A percentile compares a stretch with the other conserved stretches of the same genome.
Conservation (phyloP, 306 rosid genomes). For the Quercus mongolica region DNA sequence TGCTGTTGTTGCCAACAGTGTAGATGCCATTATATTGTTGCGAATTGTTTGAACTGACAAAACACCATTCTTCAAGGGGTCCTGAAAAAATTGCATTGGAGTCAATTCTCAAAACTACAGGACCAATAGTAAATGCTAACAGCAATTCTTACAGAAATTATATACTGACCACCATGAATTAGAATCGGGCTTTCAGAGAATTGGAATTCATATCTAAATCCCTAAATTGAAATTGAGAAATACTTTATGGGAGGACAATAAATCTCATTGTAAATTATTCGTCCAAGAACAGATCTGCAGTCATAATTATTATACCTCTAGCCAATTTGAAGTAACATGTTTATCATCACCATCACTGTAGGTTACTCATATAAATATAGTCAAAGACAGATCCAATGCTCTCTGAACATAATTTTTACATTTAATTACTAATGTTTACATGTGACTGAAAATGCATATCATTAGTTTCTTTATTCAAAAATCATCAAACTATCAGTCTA, state of each 20-base stretch:
- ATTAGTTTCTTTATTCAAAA: neutral
- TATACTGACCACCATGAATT: neutral
- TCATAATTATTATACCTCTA: neutral
- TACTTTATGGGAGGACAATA: neutral
- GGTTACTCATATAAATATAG: neutral
- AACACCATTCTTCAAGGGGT: constrained; percentile 83
- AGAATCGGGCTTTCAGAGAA: neutral
- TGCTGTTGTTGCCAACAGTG: constrained; percentile 80
- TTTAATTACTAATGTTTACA: neutral
- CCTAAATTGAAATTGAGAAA: neutral
- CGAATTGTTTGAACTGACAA: constrained; percentile 73
- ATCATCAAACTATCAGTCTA: neutral
- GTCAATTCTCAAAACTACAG: constrained; percentile 1
- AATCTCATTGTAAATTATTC: neutral
- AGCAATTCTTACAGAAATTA: neutral
- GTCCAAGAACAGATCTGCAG: neutral
- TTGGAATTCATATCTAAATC: neutral
- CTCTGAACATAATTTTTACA: neutral
- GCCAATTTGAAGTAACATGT: neutral
- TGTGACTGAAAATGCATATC: neutral
- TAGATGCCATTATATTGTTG: constrained; percentile 88
- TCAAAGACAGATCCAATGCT: neutral
- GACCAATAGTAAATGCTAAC: neutral
- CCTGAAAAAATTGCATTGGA: constrained; percentile 45
- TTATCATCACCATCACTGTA: neutral